Base-by-base conservation (phyloP, 148 eudicot species). In the Dianthus caryophyllus region DNA sequence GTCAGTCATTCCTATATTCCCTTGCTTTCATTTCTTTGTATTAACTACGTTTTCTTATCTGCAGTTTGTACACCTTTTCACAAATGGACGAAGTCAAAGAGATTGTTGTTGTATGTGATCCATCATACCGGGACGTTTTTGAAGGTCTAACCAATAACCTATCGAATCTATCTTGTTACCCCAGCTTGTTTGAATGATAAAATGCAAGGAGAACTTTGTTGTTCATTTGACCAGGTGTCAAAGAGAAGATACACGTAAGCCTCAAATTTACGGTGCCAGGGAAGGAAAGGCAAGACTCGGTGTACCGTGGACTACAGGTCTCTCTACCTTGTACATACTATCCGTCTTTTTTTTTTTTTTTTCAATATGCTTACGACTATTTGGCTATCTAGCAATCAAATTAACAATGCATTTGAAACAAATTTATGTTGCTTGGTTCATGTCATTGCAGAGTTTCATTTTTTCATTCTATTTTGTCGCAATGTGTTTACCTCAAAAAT, bases 201-300 rank as follows among this genome's bases (percentile, higher is more conserved):
- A 58, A 61, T 18, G 36, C 25, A 22, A 15, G 3, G 52, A 49
- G 39, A n/a, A n/a, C n/a, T n/a, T n/a, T 18, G 49, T 66, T 64
- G 18, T 33, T 70, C 20, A 27, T 69, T 58, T 56, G 77, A 51
- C 64, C 83, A 95, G 99, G 81, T 36, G 70, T 81, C 58, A 85
- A 68, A 80, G 83, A 77, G 68, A 78, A 84, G 73, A 78, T 85
- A 71, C 73, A 72, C 39, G 89, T 90, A 72, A 87, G 81, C 68
- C 80, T 95, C 53, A 95, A 85, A 80, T 95, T 90, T 76, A 77
- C 99, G 61, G 78, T 81, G 77, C 97, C 99, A 47, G 99, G 99
- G 57, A 90, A 90, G 82, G 99, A 95, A 79, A 85, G 99, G 78
- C 99, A 95, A 79, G 96, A 90, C 76, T 90, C 97, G 44, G 97